Percentiles rank a stretch among this genome's conserved stretches.
Conservation (phyloP, 139 green algal genomes). For the Nannochloris sp. region DNA sequence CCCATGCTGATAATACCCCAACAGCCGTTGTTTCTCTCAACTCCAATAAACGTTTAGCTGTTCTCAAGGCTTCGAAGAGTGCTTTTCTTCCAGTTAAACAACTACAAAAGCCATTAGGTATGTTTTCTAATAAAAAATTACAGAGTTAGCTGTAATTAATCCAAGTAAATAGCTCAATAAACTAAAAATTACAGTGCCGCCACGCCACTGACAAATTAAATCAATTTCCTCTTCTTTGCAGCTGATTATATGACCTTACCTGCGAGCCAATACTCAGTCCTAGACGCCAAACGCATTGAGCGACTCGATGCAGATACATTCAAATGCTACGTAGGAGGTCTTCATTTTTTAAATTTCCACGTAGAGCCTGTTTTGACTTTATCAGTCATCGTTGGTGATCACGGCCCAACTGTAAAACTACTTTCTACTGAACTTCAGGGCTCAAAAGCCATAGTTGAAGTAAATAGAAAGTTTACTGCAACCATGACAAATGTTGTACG, state of each 20-base stretch:
- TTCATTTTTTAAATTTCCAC: slow-evolving; percentile 58
- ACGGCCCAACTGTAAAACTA: slow-evolving; percentile 67
- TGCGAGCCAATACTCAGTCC: slow-evolving; percentile 78
- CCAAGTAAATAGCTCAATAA: too few relatives aligned
- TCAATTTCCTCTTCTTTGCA: too few relatives aligned
- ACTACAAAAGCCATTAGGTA: slow-evolving; percentile 14
- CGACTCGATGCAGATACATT: slow-evolving; percentile 72
- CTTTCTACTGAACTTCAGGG: slow-evolving; percentile 62
- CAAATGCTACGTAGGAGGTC: slow-evolving; percentile 57
- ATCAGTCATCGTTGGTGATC: slow-evolving; percentile 49
- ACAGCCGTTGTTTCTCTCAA: too few relatives aligned
- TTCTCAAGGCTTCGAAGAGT: slow-evolving; percentile 19
- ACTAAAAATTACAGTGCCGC: too few relatives aligned
- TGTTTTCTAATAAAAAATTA: neutral
- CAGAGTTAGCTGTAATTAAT: too few relatives aligned
- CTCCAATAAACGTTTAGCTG: slow-evolving; percentile 17
- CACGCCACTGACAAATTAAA: too few relatives aligned
- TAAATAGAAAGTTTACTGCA: slow-evolving; percentile 62
- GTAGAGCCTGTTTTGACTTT: slow-evolving; percentile 78
- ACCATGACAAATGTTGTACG: slow-evolving; percentile 71
- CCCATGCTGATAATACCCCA: too few relatives aligned
- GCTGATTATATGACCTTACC: slow-evolving; percentile 82
- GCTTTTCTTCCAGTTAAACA: slow-evolving; percentile 6
- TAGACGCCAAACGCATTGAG: slow-evolving; percentile 73
- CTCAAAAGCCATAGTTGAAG: slow-evolving; percentile 36